phyloP scores from a whole-genome alignment of 192 early-diverging fungal genomes.

The Coemansia sp. region DNA sequence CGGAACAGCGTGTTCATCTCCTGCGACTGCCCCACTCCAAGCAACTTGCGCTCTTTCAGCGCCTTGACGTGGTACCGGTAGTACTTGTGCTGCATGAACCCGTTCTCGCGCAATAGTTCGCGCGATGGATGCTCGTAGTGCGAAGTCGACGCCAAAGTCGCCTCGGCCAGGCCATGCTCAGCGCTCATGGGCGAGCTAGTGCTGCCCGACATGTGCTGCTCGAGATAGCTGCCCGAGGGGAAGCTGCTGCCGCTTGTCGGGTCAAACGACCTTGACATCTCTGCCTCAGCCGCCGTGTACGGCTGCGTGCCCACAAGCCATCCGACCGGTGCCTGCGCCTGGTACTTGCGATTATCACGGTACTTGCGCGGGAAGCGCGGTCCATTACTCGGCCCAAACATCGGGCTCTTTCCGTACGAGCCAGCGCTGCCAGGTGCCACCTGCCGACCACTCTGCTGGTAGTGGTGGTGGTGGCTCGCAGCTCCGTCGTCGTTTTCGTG shows the following conservation, averaged over 20 bases:
- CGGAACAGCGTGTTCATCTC: slow-evolving; percentile 98
- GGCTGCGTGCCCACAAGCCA: slow-evolving; percentile 77
- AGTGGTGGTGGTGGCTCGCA: slow-evolving; percentile 9
- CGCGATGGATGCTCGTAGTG: slow-evolving; percentile 85
- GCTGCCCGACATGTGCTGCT: slow-evolving; percentile 31
- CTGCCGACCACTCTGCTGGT: slow-evolving; percentile 2
- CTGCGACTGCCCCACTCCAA: slow-evolving; percentile 86
- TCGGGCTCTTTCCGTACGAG: slow-evolving; percentile 56
- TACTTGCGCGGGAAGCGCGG: slow-evolving; percentile 57
- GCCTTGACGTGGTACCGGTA: slow-evolving; percentile 93
- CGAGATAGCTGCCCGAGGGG: slow-evolving; percentile 33
- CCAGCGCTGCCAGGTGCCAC: slow-evolving; percentile 28
- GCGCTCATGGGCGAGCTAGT: slow-evolving; percentile 17
- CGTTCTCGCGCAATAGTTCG: slow-evolving; percentile 92
- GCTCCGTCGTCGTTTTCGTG: slow-evolving; percentile 26
- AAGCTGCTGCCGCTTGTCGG: slow-evolving; percentile 52
- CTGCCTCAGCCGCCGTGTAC: slow-evolving; percentile 59
- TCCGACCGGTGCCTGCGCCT: slow-evolving; percentile 71
- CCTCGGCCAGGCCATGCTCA: not conserved
- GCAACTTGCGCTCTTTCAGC: slow-evolving; percentile 87
- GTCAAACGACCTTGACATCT: slow-evolving; percentile 60
- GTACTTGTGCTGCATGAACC: slow-evolving; percentile 98
- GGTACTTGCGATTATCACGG: slow-evolving; percentile 67
- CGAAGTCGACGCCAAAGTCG: not conserved
- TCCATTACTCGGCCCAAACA: slow-evolving; percentile 50